A percentile compares a stretch with the other conserved stretches of the same genome.
Conservation (phyloP, 2,329 filamentous ascomycete species). For the Penicillium polonicum region DNA sequence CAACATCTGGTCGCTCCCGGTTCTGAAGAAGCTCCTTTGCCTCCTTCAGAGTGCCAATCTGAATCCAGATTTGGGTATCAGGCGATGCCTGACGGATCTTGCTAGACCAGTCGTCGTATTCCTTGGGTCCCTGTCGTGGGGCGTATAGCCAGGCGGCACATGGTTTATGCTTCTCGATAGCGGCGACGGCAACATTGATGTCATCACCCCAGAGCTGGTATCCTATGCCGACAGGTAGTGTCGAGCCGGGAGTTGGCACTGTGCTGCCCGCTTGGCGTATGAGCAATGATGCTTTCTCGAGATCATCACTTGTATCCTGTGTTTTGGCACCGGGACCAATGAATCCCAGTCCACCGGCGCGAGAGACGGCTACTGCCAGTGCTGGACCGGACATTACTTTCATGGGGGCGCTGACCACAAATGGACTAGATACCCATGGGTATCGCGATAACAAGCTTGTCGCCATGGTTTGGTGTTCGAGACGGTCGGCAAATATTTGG, state of each 20-base stretch:
- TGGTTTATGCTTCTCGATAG: slow-evolving; percentile 37
- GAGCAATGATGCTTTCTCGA: slow-evolving; percentile 33
- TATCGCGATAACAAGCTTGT: slow-evolving; percentile 41
- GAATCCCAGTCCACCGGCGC: slow-evolving; percentile 56
- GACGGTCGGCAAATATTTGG: background rate
- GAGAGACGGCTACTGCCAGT: slow-evolving; percentile 62
- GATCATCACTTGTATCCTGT: slow-evolving; percentile 30
- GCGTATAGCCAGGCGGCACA: slow-evolving; percentile 48
- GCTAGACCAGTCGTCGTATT: slow-evolving; percentile 47
- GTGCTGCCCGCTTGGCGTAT: slow-evolving; percentile 17
- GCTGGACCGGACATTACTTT: slow-evolving; percentile 59
- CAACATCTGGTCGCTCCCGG: slow-evolving; percentile 48
- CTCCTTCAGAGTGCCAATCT: slow-evolving; percentile 54
- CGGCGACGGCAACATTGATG: slow-evolving; percentile 29
- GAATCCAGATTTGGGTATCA: slow-evolving; percentile 54
- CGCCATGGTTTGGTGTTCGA: slow-evolving; percentile 11
- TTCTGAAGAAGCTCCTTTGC: slow-evolving; percentile 43
- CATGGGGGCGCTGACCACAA: slow-evolving; percentile 69
- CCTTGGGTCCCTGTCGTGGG: slow-evolving; percentile 31
- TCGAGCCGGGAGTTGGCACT: slow-evolving; percentile 7
- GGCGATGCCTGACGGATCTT: slow-evolving; percentile 44
- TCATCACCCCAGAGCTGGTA: slow-evolving; percentile 45
- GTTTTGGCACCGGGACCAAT: slow-evolving; percentile 56
- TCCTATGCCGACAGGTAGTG: slow-evolving; percentile 44
- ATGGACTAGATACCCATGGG: slow-evolving; percentile 60